phyloP scores from a whole-genome alignment of 331 rosid species.

The Cydonia oblonga region DNA sequence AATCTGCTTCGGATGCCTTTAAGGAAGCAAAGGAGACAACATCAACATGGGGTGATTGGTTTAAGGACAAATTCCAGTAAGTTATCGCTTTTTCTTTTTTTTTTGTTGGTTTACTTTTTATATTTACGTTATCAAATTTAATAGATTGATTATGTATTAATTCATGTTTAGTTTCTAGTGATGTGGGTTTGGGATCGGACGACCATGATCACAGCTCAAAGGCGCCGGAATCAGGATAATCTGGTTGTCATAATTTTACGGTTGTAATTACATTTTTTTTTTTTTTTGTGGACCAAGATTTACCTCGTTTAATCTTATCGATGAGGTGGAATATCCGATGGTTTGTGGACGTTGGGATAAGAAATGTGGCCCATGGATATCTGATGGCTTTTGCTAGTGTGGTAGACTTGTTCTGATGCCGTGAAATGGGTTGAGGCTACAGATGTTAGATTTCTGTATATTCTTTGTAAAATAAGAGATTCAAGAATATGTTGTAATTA shows the following conservation, averaged over 20 bases:
- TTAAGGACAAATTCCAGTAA: constrained; percentile 3
- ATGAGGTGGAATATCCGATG: neutral
- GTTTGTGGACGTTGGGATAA: too few relatives aligned
- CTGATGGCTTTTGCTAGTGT: too few relatives aligned
- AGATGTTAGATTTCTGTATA: neutral
- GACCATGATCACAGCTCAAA: neutral
- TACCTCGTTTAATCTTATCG: neutral
- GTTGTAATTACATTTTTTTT: neutral
- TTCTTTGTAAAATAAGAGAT: neutral
- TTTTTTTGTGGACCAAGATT: neutral
- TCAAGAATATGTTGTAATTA: neutral
- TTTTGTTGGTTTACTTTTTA: neutral
- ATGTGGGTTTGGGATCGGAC: neutral
- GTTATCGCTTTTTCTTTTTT: neutral
- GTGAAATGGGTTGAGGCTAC: neutral
- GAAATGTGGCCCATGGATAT: neutral
- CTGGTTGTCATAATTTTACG: neutral
- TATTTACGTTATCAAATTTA: neutral
- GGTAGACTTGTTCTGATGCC: neutral
- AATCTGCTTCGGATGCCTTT: neutral
- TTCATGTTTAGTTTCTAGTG: neutral
- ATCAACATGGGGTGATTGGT: constrained; percentile 4
- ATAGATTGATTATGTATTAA: neutral
- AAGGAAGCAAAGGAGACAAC: neutral
- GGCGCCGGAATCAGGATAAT: neutral